Conservation (phyloP, 345 rosid genomes). For the Pistacia integerrima region DNA sequence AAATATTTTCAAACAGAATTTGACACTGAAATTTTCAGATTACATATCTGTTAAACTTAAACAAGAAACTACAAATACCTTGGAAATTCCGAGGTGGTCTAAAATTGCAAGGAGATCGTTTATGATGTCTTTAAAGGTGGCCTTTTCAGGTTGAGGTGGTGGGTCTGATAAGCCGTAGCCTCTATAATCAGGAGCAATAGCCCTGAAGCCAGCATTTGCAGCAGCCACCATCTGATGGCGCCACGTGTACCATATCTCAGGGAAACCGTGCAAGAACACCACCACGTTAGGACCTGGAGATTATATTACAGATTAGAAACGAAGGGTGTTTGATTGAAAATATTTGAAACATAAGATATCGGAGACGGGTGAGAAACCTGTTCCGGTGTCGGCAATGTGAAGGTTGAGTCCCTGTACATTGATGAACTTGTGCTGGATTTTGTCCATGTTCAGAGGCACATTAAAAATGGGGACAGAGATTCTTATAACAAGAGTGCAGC, state of each 20-base stretch:
- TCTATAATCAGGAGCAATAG: constrained; percentile 54
- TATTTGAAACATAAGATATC: no score
- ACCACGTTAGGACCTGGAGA: constrained; percentile 38
- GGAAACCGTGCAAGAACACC: constrained; percentile 65
- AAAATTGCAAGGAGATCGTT: constrained; percentile 44
- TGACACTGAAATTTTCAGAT: not conserved
- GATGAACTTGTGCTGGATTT: constrained; percentile 43
- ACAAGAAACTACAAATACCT: constrained; percentile 25
- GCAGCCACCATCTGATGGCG: constrained; percentile 58
- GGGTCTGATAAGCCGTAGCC: constrained; percentile 58
- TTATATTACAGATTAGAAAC: not conserved
- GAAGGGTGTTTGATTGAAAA: not conserved
- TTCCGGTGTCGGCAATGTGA: constrained; percentile 50
- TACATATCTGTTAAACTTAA: not conserved
- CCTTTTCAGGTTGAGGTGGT: constrained; percentile 46
- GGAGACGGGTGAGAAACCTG: constrained; percentile 19
- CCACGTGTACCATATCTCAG: constrained; percentile 74
- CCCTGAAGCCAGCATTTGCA: constrained; percentile 45
- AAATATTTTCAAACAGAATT: not conserved
- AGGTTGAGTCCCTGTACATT: constrained; percentile 37
- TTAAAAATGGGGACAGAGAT: no score
- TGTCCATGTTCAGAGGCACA: constrained; percentile 31
- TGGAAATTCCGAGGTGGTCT: constrained; percentile 40
- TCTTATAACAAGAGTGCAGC: no score
- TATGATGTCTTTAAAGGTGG: constrained; percentile 34